phyloP scores from a whole-genome alignment of 1,284 basidiomycete species.

The Irpex rosettiformis region DNA sequence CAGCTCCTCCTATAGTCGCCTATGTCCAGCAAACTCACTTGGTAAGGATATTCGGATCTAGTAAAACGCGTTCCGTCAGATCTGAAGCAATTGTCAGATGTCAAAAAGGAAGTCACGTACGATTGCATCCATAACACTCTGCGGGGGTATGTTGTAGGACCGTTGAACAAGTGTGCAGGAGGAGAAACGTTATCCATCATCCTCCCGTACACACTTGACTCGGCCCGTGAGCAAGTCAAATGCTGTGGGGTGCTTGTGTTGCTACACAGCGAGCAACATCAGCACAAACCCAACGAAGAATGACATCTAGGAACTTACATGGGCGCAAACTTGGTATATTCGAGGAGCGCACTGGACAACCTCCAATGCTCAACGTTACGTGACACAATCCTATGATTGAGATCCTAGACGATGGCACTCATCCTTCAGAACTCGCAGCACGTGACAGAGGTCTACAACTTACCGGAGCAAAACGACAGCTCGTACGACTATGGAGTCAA shows the following conservation, averaged over 20 bases:
- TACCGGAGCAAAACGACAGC: background rate
- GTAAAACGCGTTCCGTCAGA: background rate
- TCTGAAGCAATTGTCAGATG: background rate
- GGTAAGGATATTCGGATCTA: background rate
- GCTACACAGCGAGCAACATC: background rate
- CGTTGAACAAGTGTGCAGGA: no score
- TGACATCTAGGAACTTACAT: background rate
- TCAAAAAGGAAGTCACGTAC: background rate
- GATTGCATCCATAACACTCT: background rate
- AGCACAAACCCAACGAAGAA: background rate
- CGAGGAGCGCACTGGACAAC: background rate
- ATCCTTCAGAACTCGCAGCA: background rate
- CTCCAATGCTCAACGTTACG: background rate
- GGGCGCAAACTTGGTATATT: background rate
- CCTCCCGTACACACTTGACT: background rate
- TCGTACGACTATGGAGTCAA: background rate
- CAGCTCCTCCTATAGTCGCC: background rate
- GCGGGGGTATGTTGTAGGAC: no score
- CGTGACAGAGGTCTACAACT: background rate
- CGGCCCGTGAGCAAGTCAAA: conserved; percentile 1
- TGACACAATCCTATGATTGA: background rate
- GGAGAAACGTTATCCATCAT: background rate
- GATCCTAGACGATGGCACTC: background rate
- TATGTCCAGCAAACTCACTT: background rate
- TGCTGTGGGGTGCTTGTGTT: background rate